Evolutionary conservation across 352 stramenopile genomes (phyloP).

Genomic region (Phytopythium cucurbitacearum): DNA sequence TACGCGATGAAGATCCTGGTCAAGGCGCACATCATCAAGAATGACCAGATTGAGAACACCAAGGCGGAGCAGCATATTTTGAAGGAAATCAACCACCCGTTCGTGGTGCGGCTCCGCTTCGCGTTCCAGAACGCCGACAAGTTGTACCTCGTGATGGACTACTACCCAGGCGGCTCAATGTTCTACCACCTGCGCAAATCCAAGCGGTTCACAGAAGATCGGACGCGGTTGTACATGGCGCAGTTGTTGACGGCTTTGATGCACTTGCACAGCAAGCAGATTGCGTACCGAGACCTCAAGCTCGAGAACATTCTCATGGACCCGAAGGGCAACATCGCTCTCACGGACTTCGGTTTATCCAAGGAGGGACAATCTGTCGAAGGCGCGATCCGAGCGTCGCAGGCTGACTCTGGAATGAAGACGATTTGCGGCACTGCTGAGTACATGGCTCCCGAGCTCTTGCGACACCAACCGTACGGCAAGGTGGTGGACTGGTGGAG

Average conservation of each 20-base stretch:
- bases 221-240: conserved; percentile 84
- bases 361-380: conserved; percentile 84
- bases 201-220: conserved; percentile 82
- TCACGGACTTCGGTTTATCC: conserved; percentile 87
- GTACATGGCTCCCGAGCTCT: conserved; percentile 85
- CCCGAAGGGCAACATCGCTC: conserved; percentile 78
- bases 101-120: conserved; percentile 80
- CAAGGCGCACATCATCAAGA: conserved; percentile 91
- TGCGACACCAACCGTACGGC: conserved; percentile 82
- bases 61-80: conserved; percentile 89
- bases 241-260: conserved; percentile 84
- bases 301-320: conserved; percentile 91
- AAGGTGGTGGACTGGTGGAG: conserved; percentile 91
- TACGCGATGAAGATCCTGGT: conserved; percentile 95
- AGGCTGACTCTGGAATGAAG: conserved; percentile 83
- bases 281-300: conserved; percentile 88
- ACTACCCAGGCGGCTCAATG: conserved; percentile 89
- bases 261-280: conserved; percentile 87
- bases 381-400: conserved; percentile 75
- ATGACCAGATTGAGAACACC: conserved; percentile 92
- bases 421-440: conserved; percentile 87
- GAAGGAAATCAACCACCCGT: conserved; percentile 88
- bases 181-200: conserved; percentile 88
- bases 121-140: conserved; percentile 88
- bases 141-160: conserved; percentile 97